Base-by-base conservation (phyloP, 192 early-diverging fungal species). In the Coemansia sp. region DNA sequence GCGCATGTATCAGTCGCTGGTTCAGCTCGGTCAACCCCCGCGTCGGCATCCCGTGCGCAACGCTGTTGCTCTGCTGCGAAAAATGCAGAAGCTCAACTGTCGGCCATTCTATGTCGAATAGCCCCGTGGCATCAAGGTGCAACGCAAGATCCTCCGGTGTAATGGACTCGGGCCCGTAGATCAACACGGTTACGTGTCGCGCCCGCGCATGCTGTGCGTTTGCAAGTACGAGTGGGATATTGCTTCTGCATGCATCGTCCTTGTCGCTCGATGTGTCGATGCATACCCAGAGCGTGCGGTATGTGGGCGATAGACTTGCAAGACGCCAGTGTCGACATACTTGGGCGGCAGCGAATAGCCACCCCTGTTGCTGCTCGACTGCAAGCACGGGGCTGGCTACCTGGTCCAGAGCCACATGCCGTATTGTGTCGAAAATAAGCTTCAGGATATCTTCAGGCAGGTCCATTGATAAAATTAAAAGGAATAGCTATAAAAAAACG, bases 281-380 rank as follows among this genome's bases (percentile, higher is more conserved):
- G 12, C 31, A 14, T 0, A 69, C 31, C 6, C 58, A 1, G 1
- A 46, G 44, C 1, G 55, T 58, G 29, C 55, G 28, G 55, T 47
- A 53, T 2, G 58, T n/a, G 28, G 44, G 42, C 11, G 55, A 54
- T 3, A 58, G 19, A 1, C 60, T 7, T n/a, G 27, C 25, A 0
- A 18, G 54, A 1, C 67, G 54, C 67, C 67, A 69, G 25, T 30
- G 21, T 2, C 31, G 31, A 31, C 43, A 47, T 2, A 69, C 60
- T 1, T 44, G 16, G 4, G 65, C 44, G 11, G 27, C 5, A 6
- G 23, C 12, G 1, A 50, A 6, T 10, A 50, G 48, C 48, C 48
- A 47, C 18, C 18, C 6, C 3, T 47, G 23, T 7, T 24, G 45
- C 10, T 47, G 45, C 45, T 47, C 19, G 3, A 47, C 4, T 3